phyloP scores from a whole-genome alignment of 2,329 filamentous ascomycete genomes.

The Zalaria obscura region DNA sequence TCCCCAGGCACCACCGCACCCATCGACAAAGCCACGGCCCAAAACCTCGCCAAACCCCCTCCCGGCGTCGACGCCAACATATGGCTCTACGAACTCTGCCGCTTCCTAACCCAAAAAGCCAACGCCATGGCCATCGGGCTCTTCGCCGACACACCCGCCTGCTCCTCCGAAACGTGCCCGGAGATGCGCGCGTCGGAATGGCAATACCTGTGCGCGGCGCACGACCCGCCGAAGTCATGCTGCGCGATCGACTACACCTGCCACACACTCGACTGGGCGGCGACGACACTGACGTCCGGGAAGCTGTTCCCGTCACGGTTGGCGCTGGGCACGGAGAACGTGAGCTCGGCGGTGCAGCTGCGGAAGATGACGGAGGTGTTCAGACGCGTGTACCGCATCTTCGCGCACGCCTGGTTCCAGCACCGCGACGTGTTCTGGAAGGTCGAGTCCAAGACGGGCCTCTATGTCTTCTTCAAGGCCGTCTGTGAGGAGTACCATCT shows the following conservation, averaged over 20 bases:
- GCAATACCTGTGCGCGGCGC: constrained; percentile 97
- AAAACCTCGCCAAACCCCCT: constrained; percentile 65
- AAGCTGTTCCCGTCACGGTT: constrained; percentile 91
- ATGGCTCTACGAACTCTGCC: constrained; percentile 96
- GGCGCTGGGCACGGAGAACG: constrained; percentile 33
- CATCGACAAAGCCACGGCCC: constrained; percentile 62
- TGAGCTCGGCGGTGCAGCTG: constrained; percentile 37
- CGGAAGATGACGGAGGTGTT: constrained; percentile 93
- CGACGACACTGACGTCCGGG: constrained; percentile 81
- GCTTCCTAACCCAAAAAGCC: constrained; percentile 87
- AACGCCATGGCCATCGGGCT: constrained; percentile 88
- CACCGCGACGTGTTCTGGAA: constrained; percentile 92
- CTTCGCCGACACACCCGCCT: constrained; percentile 79
- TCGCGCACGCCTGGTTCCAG: constrained; percentile 97
- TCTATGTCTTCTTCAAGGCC: constrained; percentile 94
- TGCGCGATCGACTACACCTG: constrained; percentile 99
- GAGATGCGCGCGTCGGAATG: constrained; percentile 98
- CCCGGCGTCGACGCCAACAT: constrained; percentile 70
- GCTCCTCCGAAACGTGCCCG: constrained; percentile 76
- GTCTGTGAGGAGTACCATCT: constrained; percentile 87
- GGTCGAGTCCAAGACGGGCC: constrained; percentile 75
- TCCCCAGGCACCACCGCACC: constrained; percentile 60
- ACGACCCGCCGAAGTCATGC: constrained; percentile 91
- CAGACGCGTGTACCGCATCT: constrained; percentile 84
- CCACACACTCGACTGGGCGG: constrained; percentile 95